These are phyloP conservation scores for Lasiodiplodia sp. DNA, from an alignment of 2,329 filamentous ascomycete genomes.

Conservation along the genomic window DNA sequence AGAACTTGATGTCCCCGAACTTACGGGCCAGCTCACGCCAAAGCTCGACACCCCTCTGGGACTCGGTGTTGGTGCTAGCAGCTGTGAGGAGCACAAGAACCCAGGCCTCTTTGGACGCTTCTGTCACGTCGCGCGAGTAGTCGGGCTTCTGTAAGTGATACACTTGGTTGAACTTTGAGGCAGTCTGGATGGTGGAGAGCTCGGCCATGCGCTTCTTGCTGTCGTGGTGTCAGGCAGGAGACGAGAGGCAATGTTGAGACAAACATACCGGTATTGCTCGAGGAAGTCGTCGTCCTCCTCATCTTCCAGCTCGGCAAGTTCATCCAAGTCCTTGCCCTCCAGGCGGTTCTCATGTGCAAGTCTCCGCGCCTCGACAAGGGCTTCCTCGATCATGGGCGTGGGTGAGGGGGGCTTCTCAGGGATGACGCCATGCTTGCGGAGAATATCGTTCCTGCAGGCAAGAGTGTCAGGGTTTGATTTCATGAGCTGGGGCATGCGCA, in stretches of 20 bases:
- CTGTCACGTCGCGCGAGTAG: slow-evolving; percentile 89
- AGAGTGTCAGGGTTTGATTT: slow-evolving; percentile 27
- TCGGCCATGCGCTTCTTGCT: slow-evolving; percentile 85
- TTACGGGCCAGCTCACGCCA: slow-evolving; percentile 85
- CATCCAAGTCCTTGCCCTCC: slow-evolving; percentile 93
- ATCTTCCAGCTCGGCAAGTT: slow-evolving; percentile 92
- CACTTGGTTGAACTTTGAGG: slow-evolving; percentile 84
- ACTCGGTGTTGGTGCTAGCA: slow-evolving; percentile 82
- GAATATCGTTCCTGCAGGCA: slow-evolving; percentile 88
- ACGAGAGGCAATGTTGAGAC: not conserved
- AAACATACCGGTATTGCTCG: slow-evolving; percentile 73
- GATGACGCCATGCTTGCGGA: slow-evolving; percentile 94
- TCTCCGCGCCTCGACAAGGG: slow-evolving; percentile 80
- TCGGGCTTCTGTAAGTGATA: slow-evolving; percentile 96
- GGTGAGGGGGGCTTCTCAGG: slow-evolving; percentile 97
- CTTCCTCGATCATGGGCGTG: slow-evolving; percentile 95
- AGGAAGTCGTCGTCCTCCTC: slow-evolving; percentile 94
- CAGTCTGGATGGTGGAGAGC: slow-evolving; percentile 75
- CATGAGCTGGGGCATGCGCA: not conserved
- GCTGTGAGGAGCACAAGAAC: slow-evolving; percentile 84
- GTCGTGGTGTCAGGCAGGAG: not conserved
- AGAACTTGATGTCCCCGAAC: slow-evolving; percentile 97
- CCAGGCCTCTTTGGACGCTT: slow-evolving; percentile 75
- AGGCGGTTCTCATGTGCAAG: slow-evolving; percentile 91
- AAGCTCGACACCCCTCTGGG: slow-evolving; percentile 79